phyloP scores from a whole-genome alignment of 352 stramenopile species.

The Phytopythium ostracodes region DNA sequence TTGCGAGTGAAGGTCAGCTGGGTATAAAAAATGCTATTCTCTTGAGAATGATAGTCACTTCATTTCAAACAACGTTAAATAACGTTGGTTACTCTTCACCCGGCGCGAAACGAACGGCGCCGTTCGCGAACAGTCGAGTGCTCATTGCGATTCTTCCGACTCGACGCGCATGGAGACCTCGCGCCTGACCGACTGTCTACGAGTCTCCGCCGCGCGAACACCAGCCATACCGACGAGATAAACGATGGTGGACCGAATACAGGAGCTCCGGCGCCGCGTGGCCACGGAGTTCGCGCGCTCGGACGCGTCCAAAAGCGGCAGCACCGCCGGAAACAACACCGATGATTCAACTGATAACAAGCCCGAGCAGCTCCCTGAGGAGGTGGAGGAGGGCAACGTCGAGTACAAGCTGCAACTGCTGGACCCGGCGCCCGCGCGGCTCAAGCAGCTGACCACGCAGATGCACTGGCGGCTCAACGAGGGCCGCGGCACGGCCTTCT shows the following conservation, averaged over 20 bases:
- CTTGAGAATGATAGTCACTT: not conserved
- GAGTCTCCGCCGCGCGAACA: not conserved
- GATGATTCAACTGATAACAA: not conserved
- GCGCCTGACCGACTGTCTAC: not conserved
- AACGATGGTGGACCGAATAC: conserved; percentile 5
- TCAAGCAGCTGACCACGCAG: conserved; percentile 87
- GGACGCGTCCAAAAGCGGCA: not conserved
- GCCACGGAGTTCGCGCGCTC: conserved; percentile 17
- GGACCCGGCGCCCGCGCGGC: conserved; percentile 56
- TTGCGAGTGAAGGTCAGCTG: not conserved
- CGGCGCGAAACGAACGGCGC: not conserved
- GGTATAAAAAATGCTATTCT: not conserved
- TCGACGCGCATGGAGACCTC: not conserved
- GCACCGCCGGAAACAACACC: not conserved
- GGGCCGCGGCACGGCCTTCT: conserved; percentile 77
- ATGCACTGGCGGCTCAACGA: conserved; percentile 90
- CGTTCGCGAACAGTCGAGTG: not conserved
- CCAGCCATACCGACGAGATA: not conserved
- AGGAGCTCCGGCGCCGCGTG: conserved; percentile 17
- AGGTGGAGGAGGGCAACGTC: conserved; percentile 89
- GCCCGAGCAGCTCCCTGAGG: conserved; percentile 37
- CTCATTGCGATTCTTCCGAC: not conserved
- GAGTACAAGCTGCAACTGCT: conserved; percentile 91
- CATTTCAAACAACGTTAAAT: not conserved
- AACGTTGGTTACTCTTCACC: not conserved